Base-by-base conservation (phyloP, 2,329 filamentous ascomycete species). In the Diaporthe ilicicola region DNA sequence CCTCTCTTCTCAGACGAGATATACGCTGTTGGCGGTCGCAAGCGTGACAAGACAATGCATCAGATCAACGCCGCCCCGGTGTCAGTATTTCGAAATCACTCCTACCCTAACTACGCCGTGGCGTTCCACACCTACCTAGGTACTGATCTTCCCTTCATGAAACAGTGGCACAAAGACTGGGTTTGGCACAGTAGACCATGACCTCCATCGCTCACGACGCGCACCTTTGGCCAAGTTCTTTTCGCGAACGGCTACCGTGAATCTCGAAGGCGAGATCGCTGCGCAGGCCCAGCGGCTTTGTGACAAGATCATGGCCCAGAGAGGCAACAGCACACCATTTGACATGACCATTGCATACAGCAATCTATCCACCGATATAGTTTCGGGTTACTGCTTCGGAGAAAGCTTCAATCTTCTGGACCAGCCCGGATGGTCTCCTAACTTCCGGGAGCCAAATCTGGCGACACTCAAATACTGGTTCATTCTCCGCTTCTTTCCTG, bases 141-240 rank as follows among this genome's bases (percentile, higher is more conserved):
- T 3, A 17, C 42, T 55, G 15, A 50, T 34, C 29, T 54, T 17
- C 17, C 42, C 9, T 22, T 53, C 22, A n/a, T 17, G 27, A 37
- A 24, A 17, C 15, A 69, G 67, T 1, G 54, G 34, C 5, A 27
- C 10, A 13, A 29, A 61, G 44, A 32, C 54, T 15, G 67, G 62
- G 22, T 70, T 66, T n/a, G 34, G 37, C 10, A 66, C 59, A 0
- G 13, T 29, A 32, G 68, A 70, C 44, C 68, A 66, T 6, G 68
- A 66, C 24, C 24, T 39, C 10, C 68, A 70, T 39, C 68, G 59
- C 3, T 13, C 53, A 9, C 37, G 68, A n/a, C 48, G 68, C 15
- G 39, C 48, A 10, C 48, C 68, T 9, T 22, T 56, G 13, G 61
- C 56, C 12, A 70, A 24, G 34, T 66, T 70, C 68, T 70, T 70